Base-by-base conservation (phyloP, 139 green algal genomes). In the Tetradesmus obliquus region DNA sequence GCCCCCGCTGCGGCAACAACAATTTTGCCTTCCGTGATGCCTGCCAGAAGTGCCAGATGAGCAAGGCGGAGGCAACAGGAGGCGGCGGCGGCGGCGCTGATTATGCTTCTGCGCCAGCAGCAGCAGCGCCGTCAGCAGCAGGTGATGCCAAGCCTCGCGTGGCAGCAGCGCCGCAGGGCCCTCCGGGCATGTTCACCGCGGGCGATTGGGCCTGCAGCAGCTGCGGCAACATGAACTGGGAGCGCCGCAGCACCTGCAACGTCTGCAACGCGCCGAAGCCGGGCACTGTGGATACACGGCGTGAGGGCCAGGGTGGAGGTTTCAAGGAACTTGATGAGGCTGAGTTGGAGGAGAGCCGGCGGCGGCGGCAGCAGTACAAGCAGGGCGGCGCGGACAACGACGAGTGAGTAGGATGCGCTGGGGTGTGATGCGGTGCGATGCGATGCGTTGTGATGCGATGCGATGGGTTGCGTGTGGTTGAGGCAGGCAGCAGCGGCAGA, bases 161-260 rank as follows among this genome's bases (percentile, higher is more conserved):
- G 22, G 88, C 88, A 62, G 94, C 94, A 3, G 94, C 95, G 4
- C 94, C 94, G 17, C 94, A 96, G 89, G 95, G 94, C 20, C 94
- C 95, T 0, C 58, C 95, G 8, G 94, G 95, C 24, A 87, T 95
- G 88, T 97, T 96, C 69, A 20, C 66, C 2, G 22, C 87, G 3
- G 97, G 93, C 57, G 97, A 99, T 92, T 99, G 97, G 97, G 80
- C 95, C 1, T 99, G 97, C 94, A 91, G 93, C 53, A 93, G 87
- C 54, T 99, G 97, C 91, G 96, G 96, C 84, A 99, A 99, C 91
- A 96, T 95, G 81, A 97, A 97, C 94, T 90, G 86, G 86, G 86
- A 55, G 51, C 55, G 71, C n/a, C 92, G 96, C 20, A 92, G 88
- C 81, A 90, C 87, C 12, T 99, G 97, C 95, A 98, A 98, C 94